These are phyloP conservation scores for Asterionellopsis glacialis DNA, from an alignment of 108 stramenopile species.

Conservation along the genomic window DNA sequence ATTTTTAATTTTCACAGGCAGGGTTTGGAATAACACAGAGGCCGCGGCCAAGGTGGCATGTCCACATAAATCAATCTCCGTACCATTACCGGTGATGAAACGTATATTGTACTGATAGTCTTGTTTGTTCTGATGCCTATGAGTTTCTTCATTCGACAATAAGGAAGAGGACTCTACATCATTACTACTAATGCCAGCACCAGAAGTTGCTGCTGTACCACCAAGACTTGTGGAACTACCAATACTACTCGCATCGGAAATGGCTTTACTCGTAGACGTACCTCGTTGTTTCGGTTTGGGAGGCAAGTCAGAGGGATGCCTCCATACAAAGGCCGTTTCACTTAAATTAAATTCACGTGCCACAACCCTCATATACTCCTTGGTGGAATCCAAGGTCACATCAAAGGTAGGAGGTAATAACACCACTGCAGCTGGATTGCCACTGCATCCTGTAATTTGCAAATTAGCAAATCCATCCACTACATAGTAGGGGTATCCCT, in stretches of 20 bases:
- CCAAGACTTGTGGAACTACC: too few species aligned
- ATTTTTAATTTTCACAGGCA: conserved; percentile 17
- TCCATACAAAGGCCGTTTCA: conserved; percentile 91
- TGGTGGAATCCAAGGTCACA: conserved; percentile 6
- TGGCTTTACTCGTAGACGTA: background rate
- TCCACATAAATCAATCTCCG: conserved; percentile 91
- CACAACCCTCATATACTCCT: conserved; percentile 87
- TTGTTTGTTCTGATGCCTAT: conserved; percentile 1
- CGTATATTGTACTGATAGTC: conserved; percentile 59
- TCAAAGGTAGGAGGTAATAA: conserved; percentile 33
- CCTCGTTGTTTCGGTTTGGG: conserved; percentile 2
- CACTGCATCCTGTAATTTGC: conserved; percentile 9
- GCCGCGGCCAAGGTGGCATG: conserved; percentile 85
- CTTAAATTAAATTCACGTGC: conserved; percentile 91
- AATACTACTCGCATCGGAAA: conserved; percentile 9
- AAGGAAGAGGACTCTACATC: too few species aligned
- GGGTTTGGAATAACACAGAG: conserved; percentile 38
- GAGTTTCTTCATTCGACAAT: background rate
- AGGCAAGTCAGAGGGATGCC: background rate
- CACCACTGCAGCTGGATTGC: conserved; percentile 97
- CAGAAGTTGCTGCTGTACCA: too few species aligned
- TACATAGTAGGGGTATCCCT: conserved; percentile 39
- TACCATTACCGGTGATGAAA: conserved; percentile 60
- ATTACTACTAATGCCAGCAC: too few species aligned
- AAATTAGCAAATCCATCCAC: conserved; percentile 77